Conservation (phyloP, 2,329 filamentous ascomycete species). For the Botrytis elliptica region DNA sequence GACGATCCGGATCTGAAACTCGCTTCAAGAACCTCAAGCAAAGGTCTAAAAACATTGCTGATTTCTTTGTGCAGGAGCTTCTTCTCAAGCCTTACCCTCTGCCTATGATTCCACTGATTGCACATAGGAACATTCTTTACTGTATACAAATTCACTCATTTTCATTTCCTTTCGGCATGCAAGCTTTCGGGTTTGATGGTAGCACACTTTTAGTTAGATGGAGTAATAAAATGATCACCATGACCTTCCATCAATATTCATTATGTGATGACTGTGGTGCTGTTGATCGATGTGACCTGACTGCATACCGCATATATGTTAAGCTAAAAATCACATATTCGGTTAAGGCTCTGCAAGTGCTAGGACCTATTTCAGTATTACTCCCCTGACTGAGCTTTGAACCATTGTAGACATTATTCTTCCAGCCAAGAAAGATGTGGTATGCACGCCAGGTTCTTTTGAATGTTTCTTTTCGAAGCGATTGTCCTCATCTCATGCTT, state of each 20-base stretch:
- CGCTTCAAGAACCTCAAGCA: conserved; percentile 17
- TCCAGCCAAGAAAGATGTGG: not conserved
- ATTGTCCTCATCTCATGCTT: not conserved
- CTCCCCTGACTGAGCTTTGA: not conserved
- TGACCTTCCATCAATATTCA: not conserved
- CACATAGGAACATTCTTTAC: conserved; percentile 33
- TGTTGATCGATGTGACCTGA: not conserved
- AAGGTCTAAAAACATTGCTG: conserved; percentile 32
- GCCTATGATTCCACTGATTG: conserved; percentile 33
- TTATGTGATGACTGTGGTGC: not conserved
- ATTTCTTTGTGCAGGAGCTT: conserved; percentile 35
- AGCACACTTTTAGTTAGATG: conserved; percentile 12
- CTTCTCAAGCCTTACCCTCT: conserved; percentile 22
- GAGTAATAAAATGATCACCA: conserved; percentile 6
- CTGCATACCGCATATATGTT: not conserved
- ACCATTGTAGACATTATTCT: not conserved
- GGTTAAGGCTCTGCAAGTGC: not conserved
- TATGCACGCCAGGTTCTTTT: not conserved
- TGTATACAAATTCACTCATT: conserved; percentile 24
- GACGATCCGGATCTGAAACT: not conserved
- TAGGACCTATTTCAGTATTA: not conserved
- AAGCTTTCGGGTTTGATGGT: not conserved
- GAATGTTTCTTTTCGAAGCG: not conserved
- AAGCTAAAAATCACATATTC: not conserved
- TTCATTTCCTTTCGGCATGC: conserved; percentile 12